Conservation (phyloP, 306 rosid species). For the Pueraria montana region DNA sequence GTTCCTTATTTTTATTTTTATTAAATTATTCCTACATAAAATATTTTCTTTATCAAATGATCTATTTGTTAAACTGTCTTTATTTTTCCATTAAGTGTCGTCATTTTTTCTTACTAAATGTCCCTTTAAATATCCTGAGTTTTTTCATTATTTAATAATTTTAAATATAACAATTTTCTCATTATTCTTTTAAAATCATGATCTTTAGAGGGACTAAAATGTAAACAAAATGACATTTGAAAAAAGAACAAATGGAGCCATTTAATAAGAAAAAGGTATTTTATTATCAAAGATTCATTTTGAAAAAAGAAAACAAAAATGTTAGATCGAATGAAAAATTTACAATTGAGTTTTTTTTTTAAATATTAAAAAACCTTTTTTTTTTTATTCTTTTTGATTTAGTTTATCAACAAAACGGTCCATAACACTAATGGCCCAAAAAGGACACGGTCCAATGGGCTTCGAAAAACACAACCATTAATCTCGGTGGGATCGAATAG, state of each 20-base stretch:
- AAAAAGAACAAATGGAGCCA: no score
- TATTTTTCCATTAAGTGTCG: neutral
- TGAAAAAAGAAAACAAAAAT: neutral
- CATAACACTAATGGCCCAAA: neutral
- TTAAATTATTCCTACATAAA: no score
- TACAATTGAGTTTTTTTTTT: neutral
- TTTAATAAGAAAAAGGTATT: neutral
- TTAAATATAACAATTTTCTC: neutral
- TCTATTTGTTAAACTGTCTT: neutral
- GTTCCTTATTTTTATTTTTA: no score
- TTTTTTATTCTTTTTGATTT: neutral
- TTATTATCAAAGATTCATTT: neutral
- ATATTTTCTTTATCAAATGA: no score
- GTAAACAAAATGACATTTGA: no score
- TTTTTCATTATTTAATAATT: neutral
- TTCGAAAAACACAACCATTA: neutral
- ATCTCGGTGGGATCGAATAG: neutral
- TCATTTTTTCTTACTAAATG: neutral
- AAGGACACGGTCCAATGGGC: slow-evolving; percentile 22
- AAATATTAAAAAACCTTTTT: neutral
- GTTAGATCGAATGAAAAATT: no score
- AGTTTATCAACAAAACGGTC: neutral
- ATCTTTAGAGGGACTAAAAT: neutral
- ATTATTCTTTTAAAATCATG: no score
- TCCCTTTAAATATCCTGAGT: neutral